Conservation (phyloP, 805 yeast species). For the Komagataella ulmi region DNA sequence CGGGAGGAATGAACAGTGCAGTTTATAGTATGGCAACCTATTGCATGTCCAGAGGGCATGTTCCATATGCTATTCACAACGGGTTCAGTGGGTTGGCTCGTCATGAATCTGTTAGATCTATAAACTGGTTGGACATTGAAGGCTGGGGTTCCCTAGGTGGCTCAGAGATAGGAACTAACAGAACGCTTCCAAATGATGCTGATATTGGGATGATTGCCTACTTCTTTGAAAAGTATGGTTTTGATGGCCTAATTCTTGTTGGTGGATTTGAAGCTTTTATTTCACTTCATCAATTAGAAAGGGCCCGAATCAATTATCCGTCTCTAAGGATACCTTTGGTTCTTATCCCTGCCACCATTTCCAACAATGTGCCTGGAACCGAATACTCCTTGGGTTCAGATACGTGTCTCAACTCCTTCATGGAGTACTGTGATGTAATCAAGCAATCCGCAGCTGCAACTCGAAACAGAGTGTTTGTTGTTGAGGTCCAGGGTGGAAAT, state of each 20-base stretch:
- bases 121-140: slow-evolving; percentile 78
- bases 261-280: slow-evolving; percentile 98
- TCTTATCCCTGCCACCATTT: slow-evolving; percentile 87
- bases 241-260: slow-evolving; percentile 81
- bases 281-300: slow-evolving; percentile 69
- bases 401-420: slow-evolving; percentile 86
- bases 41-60: slow-evolving; percentile 84
- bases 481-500: slow-evolving; percentile 97
- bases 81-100: slow-evolving; percentile 88
- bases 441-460: slow-evolving; percentile 93
- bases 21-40: slow-evolving; percentile 82
- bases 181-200: slow-evolving; percentile 61
- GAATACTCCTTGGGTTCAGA: slow-evolving; percentile 93
- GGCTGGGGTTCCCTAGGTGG: slow-evolving; percentile 89
- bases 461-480: slow-evolving; percentile 87
- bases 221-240: slow-evolving; percentile 76
- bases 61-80: slow-evolving; percentile 80
- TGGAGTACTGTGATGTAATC: slow-evolving; percentile 87
- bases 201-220: slow-evolving; percentile 89
- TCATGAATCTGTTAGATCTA: slow-evolving; percentile 67
- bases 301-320: slow-evolving; percentile 70
- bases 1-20: slow-evolving; percentile 92
- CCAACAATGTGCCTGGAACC: slow-evolving; percentile 98
- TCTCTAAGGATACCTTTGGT: slow-evolving; percentile 91
- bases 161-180: slow-evolving; percentile 92